A percentile compares a stretch with the other conserved stretches of the same genome.
Evolutionary conservation across 805 yeast species (phyloP).

Genomic region (Hanseniaspora taiwanica): DNA sequence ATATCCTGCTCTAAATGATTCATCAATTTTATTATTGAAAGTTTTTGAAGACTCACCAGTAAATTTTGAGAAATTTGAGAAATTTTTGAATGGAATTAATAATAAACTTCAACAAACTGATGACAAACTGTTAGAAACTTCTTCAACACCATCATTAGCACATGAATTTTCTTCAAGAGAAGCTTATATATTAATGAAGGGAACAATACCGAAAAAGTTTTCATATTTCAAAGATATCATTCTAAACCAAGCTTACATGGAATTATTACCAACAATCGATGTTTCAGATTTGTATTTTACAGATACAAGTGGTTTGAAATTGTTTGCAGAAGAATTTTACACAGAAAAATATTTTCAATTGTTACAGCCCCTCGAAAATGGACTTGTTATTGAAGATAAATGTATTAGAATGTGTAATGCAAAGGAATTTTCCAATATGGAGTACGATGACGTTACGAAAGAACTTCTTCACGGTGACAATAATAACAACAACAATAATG

Average conservation of each 20-base stretch:
- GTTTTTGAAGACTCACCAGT: constrained; percentile 35
- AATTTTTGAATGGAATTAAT: constrained; percentile 46
- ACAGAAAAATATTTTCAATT: constrained; percentile 21
- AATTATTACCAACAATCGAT: constrained; percentile 18
- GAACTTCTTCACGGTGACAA: constrained; percentile 1
- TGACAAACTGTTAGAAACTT: constrained; percentile 6
- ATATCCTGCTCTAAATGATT: constrained; percentile 26
- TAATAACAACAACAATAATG: constrained; percentile 3
- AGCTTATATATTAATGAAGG: constrained; percentile 42
- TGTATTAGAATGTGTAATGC: constrained; percentile 54
- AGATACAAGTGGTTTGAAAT: constrained; percentile 20
- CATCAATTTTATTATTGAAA: constrained; percentile 19
- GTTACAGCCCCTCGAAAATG: constrained; percentile 23
- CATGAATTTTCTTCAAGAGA: constrained; percentile 13
- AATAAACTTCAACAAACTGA: constrained; percentile 10
- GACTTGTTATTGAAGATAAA: constrained; percentile 41
- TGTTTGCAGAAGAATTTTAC: constrained; percentile 21
- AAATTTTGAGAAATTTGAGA: constrained; percentile 43
- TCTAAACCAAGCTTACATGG: constrained; percentile 16
- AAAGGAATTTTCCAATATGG: constrained; percentile 16
- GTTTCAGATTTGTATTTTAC: constrained; percentile 20
- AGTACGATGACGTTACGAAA: constrained; percentile 22
- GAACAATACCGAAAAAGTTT: constrained; percentile 38
- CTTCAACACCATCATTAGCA: constrained; percentile 12
- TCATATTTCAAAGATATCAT: constrained; percentile 17